These are phyloP conservation scores for Garcia nutans DNA, from an alignment of 345 rosid genomes.

Conservation along the genomic window DNA sequence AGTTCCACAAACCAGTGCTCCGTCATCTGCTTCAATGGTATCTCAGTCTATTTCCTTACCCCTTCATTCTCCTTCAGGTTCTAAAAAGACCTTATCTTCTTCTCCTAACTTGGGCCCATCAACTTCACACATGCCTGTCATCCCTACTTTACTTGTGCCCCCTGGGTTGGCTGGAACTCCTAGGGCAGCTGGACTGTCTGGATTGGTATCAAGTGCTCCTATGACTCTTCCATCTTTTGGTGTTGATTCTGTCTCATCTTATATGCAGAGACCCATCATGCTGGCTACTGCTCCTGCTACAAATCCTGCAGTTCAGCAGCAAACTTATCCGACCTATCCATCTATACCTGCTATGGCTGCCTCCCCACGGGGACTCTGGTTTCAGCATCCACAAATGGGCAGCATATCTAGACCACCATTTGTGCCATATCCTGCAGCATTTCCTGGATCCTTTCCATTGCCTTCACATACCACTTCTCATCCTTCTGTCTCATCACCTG, in stretches of 20 bases:
- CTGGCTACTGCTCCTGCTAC: constrained; percentile 38
- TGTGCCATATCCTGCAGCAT: constrained; percentile 57
- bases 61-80: constrained; percentile 34
- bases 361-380: constrained; percentile 68
- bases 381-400: constrained; percentile 71
- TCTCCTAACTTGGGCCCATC: constrained; percentile 34
- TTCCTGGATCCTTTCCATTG: constrained; percentile 56
- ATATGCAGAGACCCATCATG: constrained; percentile 43
- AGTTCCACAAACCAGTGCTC: constrained; percentile 35
- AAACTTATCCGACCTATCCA: constrained; percentile 56
- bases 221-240: constrained; percentile 36
- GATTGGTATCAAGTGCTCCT: constrained; percentile 36
- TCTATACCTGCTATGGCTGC: constrained; percentile 58
- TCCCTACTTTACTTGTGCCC: constrained; percentile 42
- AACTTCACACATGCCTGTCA: constrained; percentile 34
- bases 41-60: constrained; percentile 47
- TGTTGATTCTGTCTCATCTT: constrained; percentile 45
- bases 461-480: constrained; percentile 44
- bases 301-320: constrained; percentile 54
- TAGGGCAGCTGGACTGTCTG: constrained; percentile 42
- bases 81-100: constrained; percentile 28
- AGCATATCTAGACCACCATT: constrained; percentile 57
- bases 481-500: constrained; percentile 43
- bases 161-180: constrained; percentile 39
- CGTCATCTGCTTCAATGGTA: constrained; percentile 27